Conservation (phyloP, 345 rosid species). For the Pugionium cornutum region DNA sequence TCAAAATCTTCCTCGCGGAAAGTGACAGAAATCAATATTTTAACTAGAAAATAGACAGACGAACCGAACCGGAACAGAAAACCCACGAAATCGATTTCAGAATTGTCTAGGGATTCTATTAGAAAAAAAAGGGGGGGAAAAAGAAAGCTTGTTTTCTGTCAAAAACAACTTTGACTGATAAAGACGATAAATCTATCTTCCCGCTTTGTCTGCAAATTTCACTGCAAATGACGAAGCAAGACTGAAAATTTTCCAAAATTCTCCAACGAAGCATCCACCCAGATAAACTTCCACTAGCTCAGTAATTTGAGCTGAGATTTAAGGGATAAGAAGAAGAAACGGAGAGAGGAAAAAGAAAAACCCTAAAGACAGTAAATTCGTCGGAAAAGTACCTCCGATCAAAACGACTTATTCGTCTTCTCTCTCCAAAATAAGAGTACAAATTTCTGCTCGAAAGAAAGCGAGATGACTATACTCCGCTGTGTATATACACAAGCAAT, state of each 20-base stretch:
- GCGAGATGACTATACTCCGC: slow-evolving; percentile 13
- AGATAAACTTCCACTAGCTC: slow-evolving; percentile 1
- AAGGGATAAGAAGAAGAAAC: slow-evolving; percentile 7
- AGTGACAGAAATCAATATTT: slow-evolving; percentile 37
- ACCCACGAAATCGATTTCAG: slow-evolving; percentile 34
- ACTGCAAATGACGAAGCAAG: slow-evolving; percentile 21
- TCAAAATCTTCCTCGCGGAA: slow-evolving; percentile 35
- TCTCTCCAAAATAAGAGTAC: slow-evolving; percentile 23
- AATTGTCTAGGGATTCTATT: slow-evolving; percentile 9
- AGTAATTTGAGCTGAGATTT: slow-evolving; percentile 14
- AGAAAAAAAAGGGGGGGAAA: background rate
- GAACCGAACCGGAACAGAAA: slow-evolving; percentile 40
- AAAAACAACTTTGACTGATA: slow-evolving; percentile 23
- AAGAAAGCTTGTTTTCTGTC: background rate
- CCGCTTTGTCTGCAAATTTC: slow-evolving; percentile 27
- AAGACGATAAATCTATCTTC: slow-evolving; percentile 13
- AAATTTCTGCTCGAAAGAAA: background rate
- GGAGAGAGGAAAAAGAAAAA: background rate
- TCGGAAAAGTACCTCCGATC: slow-evolving; percentile 42
- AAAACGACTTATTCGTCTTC: slow-evolving; percentile 26
- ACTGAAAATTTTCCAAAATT: background rate
- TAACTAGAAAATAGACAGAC: background rate
- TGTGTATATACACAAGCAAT: background rate
- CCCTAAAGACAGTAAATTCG: slow-evolving; percentile 21
- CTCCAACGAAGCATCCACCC: background rate